A percentile compares a stretch with the other conserved stretches of the same genome.
Conservation (phyloP, 108 stramenopile genomes). For the Fragilaria radians region DNA sequence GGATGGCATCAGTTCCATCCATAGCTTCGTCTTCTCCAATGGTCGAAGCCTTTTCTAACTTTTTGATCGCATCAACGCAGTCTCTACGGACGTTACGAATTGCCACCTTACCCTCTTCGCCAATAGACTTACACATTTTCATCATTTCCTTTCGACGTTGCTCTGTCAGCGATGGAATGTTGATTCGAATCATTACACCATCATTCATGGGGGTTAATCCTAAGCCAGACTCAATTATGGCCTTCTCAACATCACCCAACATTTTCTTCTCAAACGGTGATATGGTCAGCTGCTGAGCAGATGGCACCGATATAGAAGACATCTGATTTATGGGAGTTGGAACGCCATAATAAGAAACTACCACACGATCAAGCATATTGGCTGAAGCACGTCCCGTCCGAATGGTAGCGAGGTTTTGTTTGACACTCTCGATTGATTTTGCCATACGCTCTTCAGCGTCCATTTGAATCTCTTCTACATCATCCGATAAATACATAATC, state of each 20-base stretch:
- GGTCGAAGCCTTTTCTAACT: constrained; percentile 82
- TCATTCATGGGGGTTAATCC: constrained; percentile 90
- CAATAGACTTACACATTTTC: constrained; percentile 89
- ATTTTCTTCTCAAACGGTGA: constrained; percentile 81
- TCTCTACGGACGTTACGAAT: constrained; percentile 86
- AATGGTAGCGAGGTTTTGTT: constrained; percentile 65
- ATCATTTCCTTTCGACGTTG: constrained; percentile 92
- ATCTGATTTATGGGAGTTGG: constrained; percentile 89
- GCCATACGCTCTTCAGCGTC: constrained; percentile 82
- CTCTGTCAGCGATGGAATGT: constrained; percentile 90
- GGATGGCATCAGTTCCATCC: constrained; percentile 73
- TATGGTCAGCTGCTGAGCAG: constrained; percentile 82
- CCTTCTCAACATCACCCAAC: constrained; percentile 72
- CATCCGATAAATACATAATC: constrained; percentile 17
- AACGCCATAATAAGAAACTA: constrained; percentile 87
- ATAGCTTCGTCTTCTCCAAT: constrained; percentile 84
- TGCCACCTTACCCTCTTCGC: constrained; percentile 93
- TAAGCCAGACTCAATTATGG: constrained; percentile 82
- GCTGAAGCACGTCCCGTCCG: constrained; percentile 90
- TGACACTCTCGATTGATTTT: constrained; percentile 75
- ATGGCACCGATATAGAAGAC: constrained; percentile 80
- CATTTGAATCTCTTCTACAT: constrained; percentile 28
- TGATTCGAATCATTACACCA: constrained; percentile 85
- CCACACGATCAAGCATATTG: constrained; percentile 84
- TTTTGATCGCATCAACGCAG: constrained; percentile 83